A percentile compares a stretch with the other conserved stretches of the same genome.
Evolutionary conservation across 768 basidiomycete species (phyloP).

Genomic region (Auricularia cornea): DNA sequence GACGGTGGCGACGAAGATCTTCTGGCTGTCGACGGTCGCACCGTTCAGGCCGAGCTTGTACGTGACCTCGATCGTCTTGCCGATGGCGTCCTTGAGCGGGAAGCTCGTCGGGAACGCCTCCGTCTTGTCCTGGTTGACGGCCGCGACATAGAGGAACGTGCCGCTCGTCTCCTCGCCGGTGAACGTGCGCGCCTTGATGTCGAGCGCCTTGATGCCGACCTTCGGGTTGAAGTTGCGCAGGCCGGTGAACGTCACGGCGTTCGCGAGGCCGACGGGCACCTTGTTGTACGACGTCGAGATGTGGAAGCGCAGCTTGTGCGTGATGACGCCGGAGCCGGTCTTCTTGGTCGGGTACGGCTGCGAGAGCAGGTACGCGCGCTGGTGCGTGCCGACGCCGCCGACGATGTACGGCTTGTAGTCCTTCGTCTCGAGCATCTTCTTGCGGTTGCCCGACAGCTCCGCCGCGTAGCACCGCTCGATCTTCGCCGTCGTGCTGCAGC

Average conservation of each 20-base stretch:
- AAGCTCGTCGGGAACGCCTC: neutral
- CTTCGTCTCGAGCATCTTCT: neutral
- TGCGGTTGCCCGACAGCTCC: neutral
- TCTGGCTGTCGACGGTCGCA: neutral
- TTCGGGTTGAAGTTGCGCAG: neutral
- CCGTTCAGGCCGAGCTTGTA: neutral
- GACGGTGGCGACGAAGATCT: neutral
- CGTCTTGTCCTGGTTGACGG: neutral
- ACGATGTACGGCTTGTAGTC: neutral
- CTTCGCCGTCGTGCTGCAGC: neutral
- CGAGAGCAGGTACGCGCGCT: neutral
- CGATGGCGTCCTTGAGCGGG: neutral
- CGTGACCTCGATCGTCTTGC: slow-evolving; percentile 1
- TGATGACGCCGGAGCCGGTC: neutral
- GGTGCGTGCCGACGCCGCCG: neutral
- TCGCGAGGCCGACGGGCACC: neutral
- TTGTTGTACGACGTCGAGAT: neutral
- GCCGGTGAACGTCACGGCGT: neutral
- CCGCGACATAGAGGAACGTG: neutral
- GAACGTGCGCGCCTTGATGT: neutral
- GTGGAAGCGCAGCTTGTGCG: slow-evolving; percentile 1
- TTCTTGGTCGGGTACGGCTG: neutral
- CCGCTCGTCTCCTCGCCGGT: neutral
- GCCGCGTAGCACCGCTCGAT: neutral
- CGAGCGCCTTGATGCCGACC: neutral